These are phyloP conservation scores for Schoenoplectus triqueter DNA, from an alignment of 202 grass and related monocot genomes.

Conservation along the genomic window DNA sequence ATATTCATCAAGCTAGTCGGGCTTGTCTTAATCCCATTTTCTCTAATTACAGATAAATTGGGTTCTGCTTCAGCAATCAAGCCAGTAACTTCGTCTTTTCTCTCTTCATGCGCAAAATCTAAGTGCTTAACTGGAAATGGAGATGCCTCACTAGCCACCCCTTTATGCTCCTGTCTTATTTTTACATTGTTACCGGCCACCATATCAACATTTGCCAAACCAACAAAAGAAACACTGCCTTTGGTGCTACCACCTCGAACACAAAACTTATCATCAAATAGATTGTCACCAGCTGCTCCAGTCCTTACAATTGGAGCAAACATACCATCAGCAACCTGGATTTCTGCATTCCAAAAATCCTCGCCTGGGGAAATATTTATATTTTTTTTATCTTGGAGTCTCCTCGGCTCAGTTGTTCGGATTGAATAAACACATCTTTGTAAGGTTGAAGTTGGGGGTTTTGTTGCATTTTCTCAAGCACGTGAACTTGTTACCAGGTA, in stretches of 20 bases:
- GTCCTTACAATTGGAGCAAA: conserved; percentile 53
- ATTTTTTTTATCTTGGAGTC: conserved; percentile 68
- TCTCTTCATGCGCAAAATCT: conserved; percentile 74
- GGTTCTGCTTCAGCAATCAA: conserved; percentile 42
- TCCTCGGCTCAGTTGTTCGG: conserved; percentile 35
- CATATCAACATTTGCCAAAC: conserved; percentile 49
- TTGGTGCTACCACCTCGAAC: conserved; percentile 53
- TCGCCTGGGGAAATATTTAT: conserved; percentile 78
- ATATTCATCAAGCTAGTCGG: conserved; percentile 66
- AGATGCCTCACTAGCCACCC: conserved; percentile 50
- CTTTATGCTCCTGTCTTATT: conserved; percentile 47
- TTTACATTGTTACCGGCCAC: conserved; percentile 51
- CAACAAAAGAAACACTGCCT: conserved; percentile 47
- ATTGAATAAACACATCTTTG: conserved; percentile 47
- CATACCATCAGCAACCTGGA: conserved; percentile 69
- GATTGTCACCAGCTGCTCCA: conserved; percentile 42
- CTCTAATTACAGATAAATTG: conserved; percentile 25
- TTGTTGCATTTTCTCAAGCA: conserved; percentile 72
- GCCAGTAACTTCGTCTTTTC: conserved; percentile 47
- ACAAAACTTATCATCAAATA: conserved; percentile 66
- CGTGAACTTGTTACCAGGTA: conserved; percentile 27
- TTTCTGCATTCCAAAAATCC: conserved; percentile 92
- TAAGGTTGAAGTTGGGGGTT: conserved; percentile 57
- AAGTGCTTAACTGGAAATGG: conserved; percentile 88
- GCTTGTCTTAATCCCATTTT: conserved; percentile 46